Evolutionary conservation across 2,329 filamentous ascomycete genomes (phyloP).

Genomic region (Xylariaceae sp.): DNA sequence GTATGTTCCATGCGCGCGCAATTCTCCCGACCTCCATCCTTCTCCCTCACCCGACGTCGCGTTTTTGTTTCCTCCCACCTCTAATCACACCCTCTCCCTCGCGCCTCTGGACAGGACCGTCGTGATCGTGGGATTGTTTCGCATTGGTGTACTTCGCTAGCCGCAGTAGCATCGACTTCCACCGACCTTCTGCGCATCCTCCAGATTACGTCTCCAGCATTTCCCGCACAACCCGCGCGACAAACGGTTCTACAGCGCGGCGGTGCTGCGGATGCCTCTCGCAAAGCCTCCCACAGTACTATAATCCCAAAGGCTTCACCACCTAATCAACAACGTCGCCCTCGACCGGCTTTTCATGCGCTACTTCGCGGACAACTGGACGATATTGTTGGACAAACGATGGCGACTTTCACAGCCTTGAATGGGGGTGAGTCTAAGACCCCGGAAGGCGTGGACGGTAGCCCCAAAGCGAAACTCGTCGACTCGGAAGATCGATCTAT

Average conservation of each 20-base stretch:
- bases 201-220: background rate
- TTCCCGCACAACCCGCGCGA: background rate
- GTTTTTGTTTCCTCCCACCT: slow-evolving; percentile 5
- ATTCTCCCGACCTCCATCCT: slow-evolving; percentile 18
- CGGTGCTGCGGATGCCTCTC: slow-evolving; percentile 9
- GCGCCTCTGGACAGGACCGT: background rate
- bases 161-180: background rate
- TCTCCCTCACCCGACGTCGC: slow-evolving; percentile 18
- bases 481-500: slow-evolving; percentile 27
- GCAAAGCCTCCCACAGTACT: background rate
- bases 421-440: slow-evolving; percentile 32
- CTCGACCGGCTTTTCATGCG: slow-evolving; percentile 26
- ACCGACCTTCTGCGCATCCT: slow-evolving; percentile 4
- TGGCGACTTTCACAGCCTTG: slow-evolving; percentile 33
- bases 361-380: slow-evolving; percentile 25
- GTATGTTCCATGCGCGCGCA: slow-evolving; percentile 11
- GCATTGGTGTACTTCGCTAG: slow-evolving; percentile 4
- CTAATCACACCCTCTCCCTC: slow-evolving; percentile 1
- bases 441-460: slow-evolving; percentile 23
- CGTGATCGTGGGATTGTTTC: background rate
- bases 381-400: slow-evolving; percentile 29
- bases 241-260: background rate
- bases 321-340: background rate
- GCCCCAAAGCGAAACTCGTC: slow-evolving; percentile 25
- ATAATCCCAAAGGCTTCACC: background rate